Conservation (phyloP, 2,329 filamentous ascomycete genomes). For the Tolypocladium paradoxum region DNA sequence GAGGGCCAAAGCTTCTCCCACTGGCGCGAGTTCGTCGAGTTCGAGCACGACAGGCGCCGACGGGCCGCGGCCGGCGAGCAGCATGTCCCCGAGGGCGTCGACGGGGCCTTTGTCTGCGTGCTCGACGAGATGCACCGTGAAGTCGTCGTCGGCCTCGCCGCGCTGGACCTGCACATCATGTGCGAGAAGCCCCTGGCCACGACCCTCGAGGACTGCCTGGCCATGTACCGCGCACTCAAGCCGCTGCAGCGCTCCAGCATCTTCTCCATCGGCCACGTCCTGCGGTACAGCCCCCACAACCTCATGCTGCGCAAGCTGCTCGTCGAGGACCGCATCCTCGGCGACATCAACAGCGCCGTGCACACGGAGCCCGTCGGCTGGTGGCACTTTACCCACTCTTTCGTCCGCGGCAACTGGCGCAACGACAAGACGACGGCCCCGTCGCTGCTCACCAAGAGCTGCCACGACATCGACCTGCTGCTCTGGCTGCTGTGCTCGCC, state of each 20-base stretch:
- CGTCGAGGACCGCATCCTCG: constrained; percentile 63
- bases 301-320: constrained; percentile 71
- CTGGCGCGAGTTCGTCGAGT: constrained; percentile 69
- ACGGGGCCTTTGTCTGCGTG: constrained; percentile 56
- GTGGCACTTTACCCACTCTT: constrained; percentile 91
- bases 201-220: constrained; percentile 64
- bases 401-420: constrained; percentile 90
- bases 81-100: constrained; percentile 41
- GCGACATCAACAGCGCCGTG: constrained; percentile 74
- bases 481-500: constrained; percentile 84
- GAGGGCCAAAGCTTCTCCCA: constrained; percentile 59
- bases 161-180: constrained; percentile 68
- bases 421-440: constrained; percentile 66
- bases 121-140: constrained; percentile 82
- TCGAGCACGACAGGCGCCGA: constrained; percentile 53
- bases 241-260: constrained; percentile 31
- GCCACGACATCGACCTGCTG: constrained; percentile 89
- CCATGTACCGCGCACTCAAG: constrained; percentile 53
- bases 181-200: constrained; percentile 92
- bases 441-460: constrained; percentile 86
- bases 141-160: constrained; percentile 64
- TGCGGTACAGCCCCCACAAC: constrained; percentile 90
- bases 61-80: constrained; percentile 36
- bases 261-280: constrained; percentile 88
- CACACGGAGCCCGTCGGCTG: constrained; percentile 92